Percentiles rank a stretch among this genome's conserved stretches.
Conservation (phyloP, 371 early-diverging fungal species). For the Mucor velutinosus region DNA sequence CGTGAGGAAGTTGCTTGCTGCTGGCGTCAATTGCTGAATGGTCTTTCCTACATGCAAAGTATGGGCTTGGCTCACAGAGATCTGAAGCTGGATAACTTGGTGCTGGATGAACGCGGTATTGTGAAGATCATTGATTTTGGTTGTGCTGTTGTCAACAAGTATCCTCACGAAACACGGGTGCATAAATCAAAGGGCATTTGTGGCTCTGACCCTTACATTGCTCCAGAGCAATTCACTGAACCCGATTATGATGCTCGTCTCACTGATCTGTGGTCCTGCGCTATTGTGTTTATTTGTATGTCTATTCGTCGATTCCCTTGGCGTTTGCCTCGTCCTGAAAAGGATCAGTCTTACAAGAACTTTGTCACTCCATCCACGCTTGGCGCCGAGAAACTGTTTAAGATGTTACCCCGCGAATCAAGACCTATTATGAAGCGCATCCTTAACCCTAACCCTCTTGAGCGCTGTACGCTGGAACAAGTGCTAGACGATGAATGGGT, state of each 20-base stretch:
- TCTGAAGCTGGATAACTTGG: constrained; percentile 83
- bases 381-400: constrained; percentile 48
- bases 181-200: constrained; percentile 40
- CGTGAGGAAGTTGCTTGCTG: constrained; percentile 66
- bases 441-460: constrained; percentile 50
- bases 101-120: constrained; percentile 65
- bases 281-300: constrained; percentile 74
- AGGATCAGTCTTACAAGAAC: constrained; percentile 51
- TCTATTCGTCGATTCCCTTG: constrained; percentile 69
- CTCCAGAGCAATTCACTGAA: constrained; percentile 57
- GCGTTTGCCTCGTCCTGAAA: constrained; percentile 51
- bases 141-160: constrained; percentile 75
- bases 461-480: constrained; percentile 48
- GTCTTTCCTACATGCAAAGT: constrained; percentile 69
- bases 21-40: constrained; percentile 73
- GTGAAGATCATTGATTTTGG: constrained; percentile 95
- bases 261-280: constrained; percentile 76
- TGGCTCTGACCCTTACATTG: constrained; percentile 64
- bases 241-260: constrained; percentile 58
- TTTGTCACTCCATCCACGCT: constrained; percentile 31
- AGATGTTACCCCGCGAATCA: constrained; percentile 46
- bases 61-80: constrained; percentile 88
- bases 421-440: constrained; percentile 47
- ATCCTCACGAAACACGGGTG: constrained; percentile 57
- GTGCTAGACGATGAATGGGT: constrained; percentile 60